Conservation (phyloP, 2,329 filamentous ascomycete species). For the Claviceps quebecensis region DNA sequence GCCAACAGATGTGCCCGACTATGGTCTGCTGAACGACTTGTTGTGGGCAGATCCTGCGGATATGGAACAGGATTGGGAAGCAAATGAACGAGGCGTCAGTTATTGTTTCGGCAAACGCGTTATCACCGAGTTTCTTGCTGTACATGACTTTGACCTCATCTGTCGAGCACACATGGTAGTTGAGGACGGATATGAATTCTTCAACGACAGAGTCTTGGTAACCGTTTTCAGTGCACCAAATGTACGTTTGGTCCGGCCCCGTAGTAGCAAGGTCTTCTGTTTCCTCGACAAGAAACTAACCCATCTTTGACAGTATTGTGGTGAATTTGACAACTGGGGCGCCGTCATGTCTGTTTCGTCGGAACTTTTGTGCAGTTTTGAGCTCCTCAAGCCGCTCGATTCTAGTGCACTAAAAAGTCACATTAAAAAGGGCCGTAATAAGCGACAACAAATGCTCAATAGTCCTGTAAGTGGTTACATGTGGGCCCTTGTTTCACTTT, state of each 20-base stretch:
- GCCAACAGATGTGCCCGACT: conserved; percentile 93
- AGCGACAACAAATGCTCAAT: conserved; percentile 88
- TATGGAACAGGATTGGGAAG: conserved; percentile 96
- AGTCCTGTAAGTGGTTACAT: conserved; percentile 62
- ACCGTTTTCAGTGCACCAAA: conserved; percentile 98
- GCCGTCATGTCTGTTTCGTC: conserved; percentile 96
- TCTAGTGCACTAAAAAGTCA: conserved; percentile 94
- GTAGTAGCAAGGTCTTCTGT: background rate
- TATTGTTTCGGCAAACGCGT: conserved; percentile 99
- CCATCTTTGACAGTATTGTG: conserved; percentile 58
- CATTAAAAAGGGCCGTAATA: conserved; percentile 95
- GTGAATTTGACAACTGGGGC: conserved; percentile 98
- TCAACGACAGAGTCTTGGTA: conserved; percentile 85
- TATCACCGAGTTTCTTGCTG: conserved; percentile 86
- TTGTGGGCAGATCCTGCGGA: conserved; percentile 97
- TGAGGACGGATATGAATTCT: conserved; percentile 98
- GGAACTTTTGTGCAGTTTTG: conserved; percentile 91
- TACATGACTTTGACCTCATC: conserved; percentile 93
- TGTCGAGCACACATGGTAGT: conserved; percentile 99
- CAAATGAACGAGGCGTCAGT: conserved; percentile 90
- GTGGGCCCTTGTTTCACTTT: background rate
- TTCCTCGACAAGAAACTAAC: background rate
- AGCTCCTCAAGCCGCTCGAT: conserved; percentile 89
- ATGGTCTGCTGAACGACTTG: conserved; percentile 85
- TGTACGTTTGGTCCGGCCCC: conserved; percentile 40